Conservation (phyloP, 768 basidiomycete genomes). For the Termitomyces sp. region DNA sequence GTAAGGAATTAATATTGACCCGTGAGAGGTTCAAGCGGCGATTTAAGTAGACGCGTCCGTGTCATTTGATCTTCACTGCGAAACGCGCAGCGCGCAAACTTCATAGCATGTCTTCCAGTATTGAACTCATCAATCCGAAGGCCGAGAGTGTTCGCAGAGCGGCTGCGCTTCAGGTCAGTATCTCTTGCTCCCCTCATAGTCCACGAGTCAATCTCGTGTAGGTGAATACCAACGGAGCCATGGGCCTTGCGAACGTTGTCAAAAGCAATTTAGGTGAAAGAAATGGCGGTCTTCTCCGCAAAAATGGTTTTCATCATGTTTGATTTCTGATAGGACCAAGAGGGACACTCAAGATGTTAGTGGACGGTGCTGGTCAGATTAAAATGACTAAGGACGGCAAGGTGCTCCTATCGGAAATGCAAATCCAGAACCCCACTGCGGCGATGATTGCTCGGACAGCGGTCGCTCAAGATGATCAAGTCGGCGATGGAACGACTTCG, state of each 20-base stretch:
- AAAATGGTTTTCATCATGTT: not conserved
- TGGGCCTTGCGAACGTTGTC: constrained; percentile 96
- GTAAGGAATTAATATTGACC: too few species aligned
- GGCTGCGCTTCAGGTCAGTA: constrained; percentile 78
- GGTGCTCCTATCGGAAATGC: constrained; percentile 98
- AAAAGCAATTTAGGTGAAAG: constrained; percentile 89
- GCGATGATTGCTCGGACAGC: constrained; percentile 99
- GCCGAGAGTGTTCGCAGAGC: constrained; percentile 90
- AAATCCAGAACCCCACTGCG: constrained; percentile 98
- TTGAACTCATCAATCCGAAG: constrained; percentile 96
- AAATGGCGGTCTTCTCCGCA: constrained; percentile 1
- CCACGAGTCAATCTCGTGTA: constrained; percentile 24
- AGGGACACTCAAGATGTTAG: constrained; percentile 99
- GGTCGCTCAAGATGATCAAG: constrained; percentile 98
- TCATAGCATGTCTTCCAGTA: constrained; percentile 58
- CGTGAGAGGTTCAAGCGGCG: constrained; percentile 19
- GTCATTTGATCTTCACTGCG: constrained; percentile 9
- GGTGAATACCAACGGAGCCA: constrained; percentile 92
- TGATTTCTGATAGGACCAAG: constrained; percentile 63
- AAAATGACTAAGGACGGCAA: constrained; percentile 99
- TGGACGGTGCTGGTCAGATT: constrained; percentile 96
- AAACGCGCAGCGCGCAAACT: constrained; percentile 22
- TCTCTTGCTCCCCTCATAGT: constrained; percentile 2
- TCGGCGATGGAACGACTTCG: constrained; percentile 97
- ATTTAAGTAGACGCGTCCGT: constrained; percentile 19